Evolutionary conservation across 257 asterid species (phyloP), one percentile per base, ranked within the genome.

Genomic region (Petrea volubilis): DNA sequence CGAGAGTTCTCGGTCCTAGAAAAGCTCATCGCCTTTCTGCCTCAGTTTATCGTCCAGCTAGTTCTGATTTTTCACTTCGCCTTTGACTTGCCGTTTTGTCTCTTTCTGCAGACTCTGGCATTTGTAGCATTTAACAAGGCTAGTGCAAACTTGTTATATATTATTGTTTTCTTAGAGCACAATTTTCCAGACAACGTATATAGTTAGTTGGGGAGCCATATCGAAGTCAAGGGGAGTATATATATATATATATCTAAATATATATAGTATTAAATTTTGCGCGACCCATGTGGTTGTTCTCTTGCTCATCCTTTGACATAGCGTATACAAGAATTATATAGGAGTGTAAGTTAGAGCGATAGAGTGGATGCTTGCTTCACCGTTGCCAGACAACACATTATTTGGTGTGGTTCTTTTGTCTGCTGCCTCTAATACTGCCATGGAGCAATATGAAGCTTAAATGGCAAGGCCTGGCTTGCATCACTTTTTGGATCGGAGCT

Each of bases 301-400:
- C n/a, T n/a, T n/a, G n/a, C n/a, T n/a, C n/a, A n/a, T n/a, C n/a
- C n/a, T n/a, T n/a, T n/a, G n/a, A n/a, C n/a, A n/a, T n/a, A n/a
- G n/a, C n/a, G n/a, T n/a, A n/a, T n/a, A n/a, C n/a, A n/a, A n/a
- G n/a, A n/a, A n/a, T n/a, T n/a, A n/a, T n/a, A n/a, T n/a, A n/a
- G n/a, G n/a, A n/a, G n/a, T n/a, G n/a, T n/a, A n/a, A n/a, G n/a
- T n/a, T n/a, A n/a, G n/a, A n/a, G n/a, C n/a, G n/a, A n/a, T n/a
- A n/a, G n/a, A n/a, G n/a, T n/a, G n/a, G n/a, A n/a, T n/a, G n/a
- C n/a, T n/a, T n/a, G n/a, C n/a, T n/a, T n/a, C n/a, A n/a, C n/a
- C n/a, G n/a, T n/a, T n/a, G n/a, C n/a, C n/a, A n/a, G n/a, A 94
- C 97, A 21, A 97, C 99, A 2, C 99, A 94, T 67, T 94, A 91